Conservation (phyloP, 208 protist genomes). For the Trypanosoma scelopori region DNA sequence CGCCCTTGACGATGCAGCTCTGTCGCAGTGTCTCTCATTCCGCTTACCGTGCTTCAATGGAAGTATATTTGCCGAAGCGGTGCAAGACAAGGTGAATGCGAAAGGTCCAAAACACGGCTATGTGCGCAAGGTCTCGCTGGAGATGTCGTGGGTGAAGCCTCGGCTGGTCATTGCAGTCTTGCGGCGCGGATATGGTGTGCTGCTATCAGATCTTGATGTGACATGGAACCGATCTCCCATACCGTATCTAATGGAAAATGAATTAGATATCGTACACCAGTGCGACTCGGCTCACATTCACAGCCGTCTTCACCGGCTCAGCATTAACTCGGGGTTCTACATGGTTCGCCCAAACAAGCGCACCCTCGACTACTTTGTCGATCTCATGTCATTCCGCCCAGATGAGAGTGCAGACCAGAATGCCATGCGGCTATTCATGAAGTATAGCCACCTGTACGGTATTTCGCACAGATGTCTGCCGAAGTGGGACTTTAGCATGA, state of each 20-base stretch:
- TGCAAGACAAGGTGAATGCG: background rate
- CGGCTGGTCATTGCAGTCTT: constrained; percentile 31
- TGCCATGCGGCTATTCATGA: constrained; percentile 32
- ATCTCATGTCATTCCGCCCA: constrained; percentile 30
- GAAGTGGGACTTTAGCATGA: constrained; percentile 32
- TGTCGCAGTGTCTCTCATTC: constrained; percentile 22
- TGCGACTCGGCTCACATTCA: constrained; percentile 20
- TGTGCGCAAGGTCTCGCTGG: constrained; percentile 33
- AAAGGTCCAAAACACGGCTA: constrained; percentile 6
- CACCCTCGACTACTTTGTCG: constrained; percentile 15
- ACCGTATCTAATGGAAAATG: constrained; percentile 10
- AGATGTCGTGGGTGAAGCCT: constrained; percentile 38
- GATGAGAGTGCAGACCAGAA: constrained; percentile 30
- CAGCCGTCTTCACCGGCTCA: too few relatives aligned
- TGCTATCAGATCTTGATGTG: constrained; percentile 35
- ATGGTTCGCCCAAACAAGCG: constrained; percentile 11
- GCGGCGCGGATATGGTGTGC: constrained; percentile 25
- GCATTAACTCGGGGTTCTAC: constrained; percentile 41
- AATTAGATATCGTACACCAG: constrained; percentile 27
- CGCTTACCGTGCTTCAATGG: constrained; percentile 34
- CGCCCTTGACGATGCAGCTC: constrained; percentile 22
- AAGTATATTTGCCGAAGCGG: constrained; percentile 24
- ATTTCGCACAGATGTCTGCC: constrained; percentile 29
- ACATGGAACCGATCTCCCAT: constrained; percentile 27
- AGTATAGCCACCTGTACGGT: constrained; percentile 33